Evolutionary conservation across 1,284 basidiomycete genomes (phyloP).

Genomic region (Ganoderma meredithae): DNA sequence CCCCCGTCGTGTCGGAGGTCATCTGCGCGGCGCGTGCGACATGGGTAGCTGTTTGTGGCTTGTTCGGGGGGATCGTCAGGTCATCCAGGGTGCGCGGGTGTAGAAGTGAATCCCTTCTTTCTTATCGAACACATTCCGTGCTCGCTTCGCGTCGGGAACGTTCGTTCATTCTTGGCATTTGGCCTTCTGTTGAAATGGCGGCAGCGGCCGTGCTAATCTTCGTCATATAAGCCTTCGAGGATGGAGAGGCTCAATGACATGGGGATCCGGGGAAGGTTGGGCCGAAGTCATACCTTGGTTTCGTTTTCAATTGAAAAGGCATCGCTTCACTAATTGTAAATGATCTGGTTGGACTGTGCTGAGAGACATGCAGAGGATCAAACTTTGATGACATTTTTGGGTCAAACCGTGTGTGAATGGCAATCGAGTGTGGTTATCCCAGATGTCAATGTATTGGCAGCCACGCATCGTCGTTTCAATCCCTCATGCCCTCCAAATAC

Average conservation of each 20-base stretch:
- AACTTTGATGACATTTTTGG: background rate
- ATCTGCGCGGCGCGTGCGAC: background rate
- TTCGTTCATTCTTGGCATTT: background rate
- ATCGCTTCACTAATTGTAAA: too few species aligned
- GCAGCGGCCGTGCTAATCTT: background rate
- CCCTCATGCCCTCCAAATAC: background rate
- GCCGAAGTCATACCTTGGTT: background rate
- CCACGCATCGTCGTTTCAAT: background rate
- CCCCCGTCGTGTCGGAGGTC: background rate
- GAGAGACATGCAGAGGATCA: background rate
- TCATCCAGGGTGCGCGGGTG: background rate
- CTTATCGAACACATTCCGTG: background rate
- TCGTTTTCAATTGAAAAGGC: background rate
- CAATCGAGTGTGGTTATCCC: background rate
- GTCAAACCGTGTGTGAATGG: too few species aligned
- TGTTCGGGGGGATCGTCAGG: conserved; percentile 3
- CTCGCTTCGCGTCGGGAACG: background rate
- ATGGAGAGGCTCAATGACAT: background rate
- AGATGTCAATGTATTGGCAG: too few species aligned
- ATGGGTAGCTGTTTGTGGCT: background rate
- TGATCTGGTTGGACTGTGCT: background rate
- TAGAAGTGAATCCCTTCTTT: background rate
- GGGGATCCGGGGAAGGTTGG: background rate
- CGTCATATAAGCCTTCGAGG: background rate
- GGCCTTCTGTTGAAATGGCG: background rate